Evolutionary conservation across 1,139 yeast genomes (phyloP).

Genomic region (Chernovozyma sophiae-reginae): DNA sequence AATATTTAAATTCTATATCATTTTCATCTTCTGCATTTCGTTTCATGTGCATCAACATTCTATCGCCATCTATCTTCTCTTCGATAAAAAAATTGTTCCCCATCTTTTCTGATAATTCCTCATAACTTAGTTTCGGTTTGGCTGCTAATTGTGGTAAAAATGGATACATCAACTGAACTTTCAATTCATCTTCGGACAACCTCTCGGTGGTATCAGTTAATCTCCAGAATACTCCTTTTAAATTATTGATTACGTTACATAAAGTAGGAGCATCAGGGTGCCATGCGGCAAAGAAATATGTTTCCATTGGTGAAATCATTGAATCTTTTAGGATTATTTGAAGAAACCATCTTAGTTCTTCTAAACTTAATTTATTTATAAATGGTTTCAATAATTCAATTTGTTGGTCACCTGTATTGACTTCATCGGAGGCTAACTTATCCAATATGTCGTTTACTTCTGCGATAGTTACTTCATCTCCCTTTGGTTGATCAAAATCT

Average conservation of each 20-base stretch:
- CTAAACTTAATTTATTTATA: slow-evolving; percentile 51
- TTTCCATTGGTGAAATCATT: slow-evolving; percentile 58
- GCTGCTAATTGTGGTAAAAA: slow-evolving; percentile 73
- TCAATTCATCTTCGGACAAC: slow-evolving; percentile 40
- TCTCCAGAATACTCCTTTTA: slow-evolving; percentile 58
- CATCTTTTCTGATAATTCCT: slow-evolving; percentile 43
- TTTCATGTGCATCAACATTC: slow-evolving; percentile 68
- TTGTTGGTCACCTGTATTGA: slow-evolving; percentile 37
- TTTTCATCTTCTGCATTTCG: slow-evolving; percentile 6
- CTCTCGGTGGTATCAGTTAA: slow-evolving; percentile 47
- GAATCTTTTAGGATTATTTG: slow-evolving; percentile 62
- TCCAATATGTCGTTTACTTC: slow-evolving; percentile 60
- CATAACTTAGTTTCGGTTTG: slow-evolving; percentile 47
- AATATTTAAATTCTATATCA: slow-evolving; percentile 45
- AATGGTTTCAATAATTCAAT: slow-evolving; percentile 44
- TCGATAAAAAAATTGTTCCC: slow-evolving; percentile 62
- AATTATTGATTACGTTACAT: slow-evolving; percentile 62
- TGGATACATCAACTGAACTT: slow-evolving; percentile 47
- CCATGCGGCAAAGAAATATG: slow-evolving; percentile 60
- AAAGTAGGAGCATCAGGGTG: slow-evolving; percentile 76
- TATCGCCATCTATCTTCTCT: slow-evolving; percentile 92
- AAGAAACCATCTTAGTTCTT: slow-evolving; percentile 68
- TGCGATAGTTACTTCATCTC: slow-evolving; percentile 41
- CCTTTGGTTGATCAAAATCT: slow-evolving; percentile 19
- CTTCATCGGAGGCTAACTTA: slow-evolving; percentile 21